These are phyloP conservation scores for Bassia scoparia DNA, from an alignment of 148 eudicot species.

Conservation along the genomic window DNA sequence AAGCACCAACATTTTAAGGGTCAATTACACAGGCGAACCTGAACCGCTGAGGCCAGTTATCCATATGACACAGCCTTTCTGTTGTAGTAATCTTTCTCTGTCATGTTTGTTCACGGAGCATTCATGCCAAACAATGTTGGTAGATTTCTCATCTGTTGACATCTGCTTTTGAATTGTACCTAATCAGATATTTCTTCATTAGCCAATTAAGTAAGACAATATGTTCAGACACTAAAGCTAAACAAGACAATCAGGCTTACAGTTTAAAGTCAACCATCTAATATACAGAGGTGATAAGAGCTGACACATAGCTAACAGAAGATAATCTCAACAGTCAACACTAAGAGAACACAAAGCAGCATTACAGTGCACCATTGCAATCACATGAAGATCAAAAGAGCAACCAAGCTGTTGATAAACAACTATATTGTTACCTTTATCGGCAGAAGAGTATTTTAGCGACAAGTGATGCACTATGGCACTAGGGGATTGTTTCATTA, in stretches of 20 bases:
- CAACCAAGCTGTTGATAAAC: background rate
- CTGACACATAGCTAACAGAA: background rate
- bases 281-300: background rate
- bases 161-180: conserved; percentile 36
- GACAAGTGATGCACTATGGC: background rate
- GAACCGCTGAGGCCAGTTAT: conserved; percentile 99
- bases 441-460: background rate
- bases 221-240: background rate
- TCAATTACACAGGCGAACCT: conserved; percentile 47
- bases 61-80: conserved; percentile 96
- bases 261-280: too few relatives aligned
- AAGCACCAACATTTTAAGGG: conserved; percentile 15
- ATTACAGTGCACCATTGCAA: background rate
- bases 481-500: background rate
- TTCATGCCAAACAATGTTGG: conserved; percentile 78
- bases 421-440: background rate
- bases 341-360: background rate
- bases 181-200: conserved; percentile 26
- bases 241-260: too few relatives aligned
- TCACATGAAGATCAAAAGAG: background rate
- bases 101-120: conserved; percentile 74
- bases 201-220: background rate
- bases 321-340: too few relatives aligned
- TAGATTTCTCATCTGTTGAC: conserved; percentile 49
- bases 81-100: conserved; percentile 70